A percentile compares a stretch with the other conserved stretches of the same genome.
Conservation (phyloP, 768 basidiomycete species). For the Clavulina sp. region DNA sequence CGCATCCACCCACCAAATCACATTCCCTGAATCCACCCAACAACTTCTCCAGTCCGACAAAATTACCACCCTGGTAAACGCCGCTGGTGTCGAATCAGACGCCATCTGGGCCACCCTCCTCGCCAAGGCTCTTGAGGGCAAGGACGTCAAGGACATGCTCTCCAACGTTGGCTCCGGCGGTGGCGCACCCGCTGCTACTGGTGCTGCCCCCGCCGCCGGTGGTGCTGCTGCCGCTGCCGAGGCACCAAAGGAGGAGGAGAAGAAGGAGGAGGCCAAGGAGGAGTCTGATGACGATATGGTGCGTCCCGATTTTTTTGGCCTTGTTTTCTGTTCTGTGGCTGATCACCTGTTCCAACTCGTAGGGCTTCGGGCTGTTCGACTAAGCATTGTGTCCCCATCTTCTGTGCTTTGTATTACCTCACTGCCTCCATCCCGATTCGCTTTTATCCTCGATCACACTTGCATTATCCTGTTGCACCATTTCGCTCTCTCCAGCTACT, state of each 20-base stretch:
- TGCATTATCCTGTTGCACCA: neutral
- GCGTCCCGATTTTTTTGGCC: conserved; percentile 15
- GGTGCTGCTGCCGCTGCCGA: conserved; percentile 46
- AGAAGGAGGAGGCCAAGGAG: conserved; percentile 52
- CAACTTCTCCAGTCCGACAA: conserved; percentile 86
- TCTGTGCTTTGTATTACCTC: conserved; percentile 8
- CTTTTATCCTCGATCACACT: neutral
- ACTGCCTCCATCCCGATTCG: neutral
- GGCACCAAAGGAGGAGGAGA: conserved; percentile 60
- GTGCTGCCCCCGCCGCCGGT: conserved; percentile 32
- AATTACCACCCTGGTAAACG: conserved; percentile 66
- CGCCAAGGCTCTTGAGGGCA: conserved; percentile 94
- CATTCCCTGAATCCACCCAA: too few relatives aligned
- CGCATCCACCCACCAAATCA: too few relatives aligned
- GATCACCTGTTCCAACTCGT: neutral
- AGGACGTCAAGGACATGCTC: conserved; percentile 90
- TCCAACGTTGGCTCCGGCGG: conserved; percentile 90
- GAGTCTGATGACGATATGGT: conserved; percentile 76
- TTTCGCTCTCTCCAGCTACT: too few relatives aligned
- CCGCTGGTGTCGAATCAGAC: conserved; percentile 76
- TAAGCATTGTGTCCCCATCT: too few relatives aligned
- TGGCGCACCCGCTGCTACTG: conserved; percentile 54
- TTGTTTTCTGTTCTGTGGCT: too few relatives aligned
- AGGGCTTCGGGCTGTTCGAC: conserved; percentile 97
- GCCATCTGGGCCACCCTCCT: conserved; percentile 96